phyloP scores from a whole-genome alignment of 306 rosid genomes.

The Medicago lupulina region DNA sequence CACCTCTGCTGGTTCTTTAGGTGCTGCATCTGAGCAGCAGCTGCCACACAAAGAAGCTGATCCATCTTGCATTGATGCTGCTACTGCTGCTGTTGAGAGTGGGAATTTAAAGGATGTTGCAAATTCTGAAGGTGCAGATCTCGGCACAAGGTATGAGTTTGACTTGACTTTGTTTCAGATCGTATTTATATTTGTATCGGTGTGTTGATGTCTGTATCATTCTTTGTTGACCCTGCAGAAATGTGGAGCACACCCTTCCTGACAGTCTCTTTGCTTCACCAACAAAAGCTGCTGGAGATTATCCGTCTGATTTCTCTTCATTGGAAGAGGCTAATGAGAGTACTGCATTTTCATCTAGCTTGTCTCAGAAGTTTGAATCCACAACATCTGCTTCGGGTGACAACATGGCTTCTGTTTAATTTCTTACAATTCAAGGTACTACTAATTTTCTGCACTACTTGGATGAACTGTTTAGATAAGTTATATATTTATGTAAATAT shows the following conservation, averaged over 20 bases:
- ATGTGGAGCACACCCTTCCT: constrained; percentile 81
- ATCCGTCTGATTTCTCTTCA: constrained; percentile 50
- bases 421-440: constrained; percentile 56
- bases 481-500: constrained; percentile 22
- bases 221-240: constrained; percentile 46
- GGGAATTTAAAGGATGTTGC: constrained; percentile 42
- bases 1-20: constrained; percentile 43
- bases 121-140: constrained; percentile 47
- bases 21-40: constrained; percentile 48
- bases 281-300: constrained; percentile 62
- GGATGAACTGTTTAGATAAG: constrained; percentile 32
- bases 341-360: constrained; percentile 33
- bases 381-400: constrained; percentile 44
- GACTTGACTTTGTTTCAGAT: constrained; percentile 3
- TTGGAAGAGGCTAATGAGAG: constrained; percentile 45
- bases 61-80: constrained; percentile 41
- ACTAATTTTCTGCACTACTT: not conserved
- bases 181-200: not conserved
- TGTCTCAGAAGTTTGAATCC: constrained; percentile 45
- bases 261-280: constrained; percentile 87
- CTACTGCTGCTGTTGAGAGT: constrained; percentile 44
- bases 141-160: constrained; percentile 49
- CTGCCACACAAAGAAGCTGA: constrained; percentile 55
- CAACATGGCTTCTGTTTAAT: constrained; percentile 52
- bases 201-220: constrained; percentile 25